Conservation (phyloP, 2,329 filamentous ascomycete species). For the Colletotrichum higginsianum region DNA sequence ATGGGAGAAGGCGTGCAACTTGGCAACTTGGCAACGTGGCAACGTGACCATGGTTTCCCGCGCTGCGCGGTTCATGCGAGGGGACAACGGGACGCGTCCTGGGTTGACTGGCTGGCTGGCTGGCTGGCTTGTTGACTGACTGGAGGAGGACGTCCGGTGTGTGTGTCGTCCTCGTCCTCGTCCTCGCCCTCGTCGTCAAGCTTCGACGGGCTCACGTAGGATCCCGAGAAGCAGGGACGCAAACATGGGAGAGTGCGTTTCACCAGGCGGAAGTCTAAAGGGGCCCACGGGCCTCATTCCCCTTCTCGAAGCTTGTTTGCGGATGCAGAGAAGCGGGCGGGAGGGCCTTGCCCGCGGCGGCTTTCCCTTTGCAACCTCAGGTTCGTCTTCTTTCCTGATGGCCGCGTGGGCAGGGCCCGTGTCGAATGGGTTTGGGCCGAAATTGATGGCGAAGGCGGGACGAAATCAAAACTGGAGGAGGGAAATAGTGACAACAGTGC, state of each 20-base stretch:
- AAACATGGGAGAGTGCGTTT: conserved; percentile 16
- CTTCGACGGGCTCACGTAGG: background rate
- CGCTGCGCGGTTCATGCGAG: background rate
- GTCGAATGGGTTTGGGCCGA: background rate
- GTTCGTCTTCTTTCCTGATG: conserved; percentile 13
- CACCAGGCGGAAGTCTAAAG: conserved; percentile 15
- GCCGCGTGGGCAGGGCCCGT: background rate
- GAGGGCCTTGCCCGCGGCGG: background rate
- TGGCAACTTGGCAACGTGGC: background rate
- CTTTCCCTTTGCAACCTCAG: background rate
- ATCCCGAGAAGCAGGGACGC: background rate
- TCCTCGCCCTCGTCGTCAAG: too few relatives aligned
- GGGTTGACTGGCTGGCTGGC: too few relatives aligned
- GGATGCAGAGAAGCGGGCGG: background rate
- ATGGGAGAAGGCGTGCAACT: background rate
- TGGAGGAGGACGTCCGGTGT: background rate
- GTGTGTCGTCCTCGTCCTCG: too few relatives aligned
- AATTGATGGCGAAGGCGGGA: background rate
- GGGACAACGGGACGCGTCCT: background rate
- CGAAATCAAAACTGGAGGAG: background rate
- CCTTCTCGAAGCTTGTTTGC: background rate
- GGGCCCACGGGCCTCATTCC: too few relatives aligned
- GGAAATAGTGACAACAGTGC: too few relatives aligned
- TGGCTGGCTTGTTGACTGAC: background rate
- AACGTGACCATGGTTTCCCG: background rate